Evolutionary conservation across 805 yeast genomes (phyloP).

Genomic region (Cyberlindnera maclurae): DNA sequence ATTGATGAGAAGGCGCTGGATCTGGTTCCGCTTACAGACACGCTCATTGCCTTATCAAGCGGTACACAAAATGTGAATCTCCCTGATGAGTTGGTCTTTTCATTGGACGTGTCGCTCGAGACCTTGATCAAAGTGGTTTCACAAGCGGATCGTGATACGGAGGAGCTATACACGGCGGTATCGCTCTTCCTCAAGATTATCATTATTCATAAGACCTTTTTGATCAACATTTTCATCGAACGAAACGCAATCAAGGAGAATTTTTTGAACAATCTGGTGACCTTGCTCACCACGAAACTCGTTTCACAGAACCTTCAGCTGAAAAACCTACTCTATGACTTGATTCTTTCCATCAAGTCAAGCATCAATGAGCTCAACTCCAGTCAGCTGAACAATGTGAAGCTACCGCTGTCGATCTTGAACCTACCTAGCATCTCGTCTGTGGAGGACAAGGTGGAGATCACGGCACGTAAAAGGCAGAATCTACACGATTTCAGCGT

Average conservation of each 20-base stretch:
- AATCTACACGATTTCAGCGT: constrained; percentile 19
- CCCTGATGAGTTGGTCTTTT: constrained; percentile 33
- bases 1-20: constrained; percentile 10
- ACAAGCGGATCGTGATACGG: constrained; percentile 11
- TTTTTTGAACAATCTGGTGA: constrained; percentile 41
- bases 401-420: constrained; percentile 21
- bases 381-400: constrained; percentile 22
- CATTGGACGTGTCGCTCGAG: constrained; percentile 34
- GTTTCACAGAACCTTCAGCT: constrained; percentile 41
- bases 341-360: constrained; percentile 45
- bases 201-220: constrained; percentile 47
- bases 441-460: neutral
- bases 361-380: constrained; percentile 22
- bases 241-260: constrained; percentile 36
- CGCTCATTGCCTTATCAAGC: constrained; percentile 16
- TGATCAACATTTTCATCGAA: constrained; percentile 39
- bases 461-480: neutral
- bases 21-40: constrained; percentile 11
- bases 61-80: constrained; percentile 8
- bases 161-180: constrained; percentile 26
- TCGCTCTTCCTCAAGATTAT: constrained; percentile 46
- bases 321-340: constrained; percentile 51
- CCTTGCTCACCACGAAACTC: constrained; percentile 36
- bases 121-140: constrained; percentile 24
- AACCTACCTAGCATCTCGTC: constrained; percentile 21